Conservation (phyloP, 305 asterid species). For the Euphrasia arctica region DNA sequence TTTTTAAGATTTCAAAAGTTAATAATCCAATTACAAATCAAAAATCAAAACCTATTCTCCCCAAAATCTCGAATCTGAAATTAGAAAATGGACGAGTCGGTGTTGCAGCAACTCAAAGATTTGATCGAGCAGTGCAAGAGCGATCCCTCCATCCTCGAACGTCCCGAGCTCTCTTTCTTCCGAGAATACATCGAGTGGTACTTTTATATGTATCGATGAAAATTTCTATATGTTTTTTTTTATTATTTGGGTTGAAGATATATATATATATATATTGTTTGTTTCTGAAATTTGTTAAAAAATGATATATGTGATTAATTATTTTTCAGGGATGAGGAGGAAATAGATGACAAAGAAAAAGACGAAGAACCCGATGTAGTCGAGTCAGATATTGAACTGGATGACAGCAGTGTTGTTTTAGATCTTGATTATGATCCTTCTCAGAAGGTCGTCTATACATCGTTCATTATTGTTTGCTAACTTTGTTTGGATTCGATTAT, state of each 20-base stretch:
- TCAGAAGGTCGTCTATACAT: constrained; percentile 54
- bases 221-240: neutral
- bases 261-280: neutral
- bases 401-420: constrained; percentile 61
- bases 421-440: constrained; percentile 89
- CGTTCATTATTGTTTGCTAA: neutral
- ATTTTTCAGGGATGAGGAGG: constrained; percentile 65
- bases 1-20: too few species aligned
- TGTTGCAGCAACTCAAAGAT: constrained; percentile 52
- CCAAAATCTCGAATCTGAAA: neutral
- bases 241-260: constrained; percentile 14
- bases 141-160: constrained; percentile 61
- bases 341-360: constrained; percentile 64
- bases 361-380: constrained; percentile 87
- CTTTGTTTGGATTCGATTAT: constrained; percentile 7
- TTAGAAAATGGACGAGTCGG: constrained; percentile 57
- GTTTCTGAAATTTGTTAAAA: constrained; percentile 12
- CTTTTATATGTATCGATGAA: too few species aligned
- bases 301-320: neutral
- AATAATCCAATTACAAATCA: neutral
- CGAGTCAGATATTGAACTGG: constrained; percentile 91
- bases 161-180: constrained; percentile 83
- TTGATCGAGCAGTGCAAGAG: constrained; percentile 65
- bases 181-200: constrained; percentile 79
- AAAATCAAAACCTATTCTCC: neutral